phyloP scores from a whole-genome alignment of 495 filamentous ascomycete species.

The Penicillium waksmanii region DNA sequence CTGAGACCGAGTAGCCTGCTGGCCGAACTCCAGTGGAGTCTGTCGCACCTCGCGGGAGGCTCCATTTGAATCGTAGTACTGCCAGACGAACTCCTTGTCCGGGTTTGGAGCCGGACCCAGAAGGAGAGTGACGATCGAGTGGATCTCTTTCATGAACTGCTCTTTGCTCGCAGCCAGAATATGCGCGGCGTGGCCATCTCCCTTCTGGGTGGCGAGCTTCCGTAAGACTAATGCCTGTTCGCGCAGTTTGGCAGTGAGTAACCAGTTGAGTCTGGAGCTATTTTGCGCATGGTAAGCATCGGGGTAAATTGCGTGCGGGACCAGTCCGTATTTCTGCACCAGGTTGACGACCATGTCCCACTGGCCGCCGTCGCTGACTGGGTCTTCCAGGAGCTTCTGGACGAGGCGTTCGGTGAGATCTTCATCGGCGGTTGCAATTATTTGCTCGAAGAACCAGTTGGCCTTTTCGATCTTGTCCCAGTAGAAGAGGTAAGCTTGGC shows the following conservation, averaged over 20 bases:
- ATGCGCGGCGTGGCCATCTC: conserved; percentile 9
- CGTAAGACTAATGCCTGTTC: conserved; percentile 75
- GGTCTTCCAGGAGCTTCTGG: conserved; percentile 63
- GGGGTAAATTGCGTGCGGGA: conserved; percentile 79
- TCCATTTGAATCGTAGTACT: conserved; percentile 70
- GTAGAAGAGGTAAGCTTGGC: conserved; percentile 89
- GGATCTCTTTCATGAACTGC: conserved; percentile 75
- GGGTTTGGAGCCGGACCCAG: conserved; percentile 76
- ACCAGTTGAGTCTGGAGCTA: conserved; percentile 66
- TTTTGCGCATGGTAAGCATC: conserved; percentile 77
- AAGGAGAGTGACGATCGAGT: conserved; percentile 75
- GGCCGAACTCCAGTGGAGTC: conserved; percentile 69
- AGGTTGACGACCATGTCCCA: conserved; percentile 94
- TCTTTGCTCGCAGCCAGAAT: conserved; percentile 60
- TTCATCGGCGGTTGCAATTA: conserved; percentile 70
- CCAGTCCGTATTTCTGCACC: conserved; percentile 80
- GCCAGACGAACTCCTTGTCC: conserved; percentile 71
- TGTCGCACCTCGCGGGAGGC: conserved; percentile 59
- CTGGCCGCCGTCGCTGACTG: conserved; percentile 82
- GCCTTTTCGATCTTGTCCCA: conserved; percentile 94
- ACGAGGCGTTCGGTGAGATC: conserved; percentile 70
- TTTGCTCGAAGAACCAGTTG: conserved; percentile 83
- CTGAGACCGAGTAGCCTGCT: conserved; percentile 18
- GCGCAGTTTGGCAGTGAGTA: conserved; percentile 85
- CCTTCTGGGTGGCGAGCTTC: conserved; percentile 37